A percentile compares a stretch with the other conserved stretches of the same genome.
Conservation (phyloP, 495 filamentous ascomycete species). For the Penicillium cinerascens region DNA sequence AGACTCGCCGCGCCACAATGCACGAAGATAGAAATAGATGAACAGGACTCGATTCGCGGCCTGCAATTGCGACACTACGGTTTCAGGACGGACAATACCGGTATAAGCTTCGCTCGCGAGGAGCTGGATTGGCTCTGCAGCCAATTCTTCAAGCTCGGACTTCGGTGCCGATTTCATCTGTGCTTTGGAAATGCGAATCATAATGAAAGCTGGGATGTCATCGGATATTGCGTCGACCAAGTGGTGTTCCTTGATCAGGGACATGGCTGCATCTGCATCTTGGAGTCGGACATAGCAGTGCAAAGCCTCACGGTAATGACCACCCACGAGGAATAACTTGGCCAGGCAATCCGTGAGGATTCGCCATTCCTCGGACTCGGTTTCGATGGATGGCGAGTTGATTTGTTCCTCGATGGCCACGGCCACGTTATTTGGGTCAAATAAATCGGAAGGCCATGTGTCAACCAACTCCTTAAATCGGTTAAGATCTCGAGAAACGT, state of each 20-base stretch:
- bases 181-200: conserved; percentile 75
- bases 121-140: conserved; percentile 75
- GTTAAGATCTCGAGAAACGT: conserved; percentile 65
- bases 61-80: conserved; percentile 72
- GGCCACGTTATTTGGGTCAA: conserved; percentile 67
- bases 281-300: conserved; percentile 85
- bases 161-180: conserved; percentile 63
- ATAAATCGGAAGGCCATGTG: conserved; percentile 79
- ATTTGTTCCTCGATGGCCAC: conserved; percentile 71
- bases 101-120: conserved; percentile 89
- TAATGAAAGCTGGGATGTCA: conserved; percentile 83
- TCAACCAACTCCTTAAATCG: conserved; percentile 77
- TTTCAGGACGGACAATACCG: conserved; percentile 74
- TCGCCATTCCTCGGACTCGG: conserved; percentile 78
- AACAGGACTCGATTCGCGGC: conserved; percentile 57
- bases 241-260: conserved; percentile 76
- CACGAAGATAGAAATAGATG: conserved; percentile 86
- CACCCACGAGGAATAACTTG: conserved; percentile 74
- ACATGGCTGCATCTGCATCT: conserved; percentile 85
- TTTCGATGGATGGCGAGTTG: conserved; percentile 59
- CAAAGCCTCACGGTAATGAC: conserved; percentile 76
- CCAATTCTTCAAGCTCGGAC: conserved; percentile 69
- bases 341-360: conserved; percentile 79
- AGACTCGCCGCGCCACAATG: conserved; percentile 74
- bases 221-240: conserved; percentile 81